Base-by-base conservation (phyloP, 164 flowering plant species). In the Tetrastigma voinierianum region DNA sequence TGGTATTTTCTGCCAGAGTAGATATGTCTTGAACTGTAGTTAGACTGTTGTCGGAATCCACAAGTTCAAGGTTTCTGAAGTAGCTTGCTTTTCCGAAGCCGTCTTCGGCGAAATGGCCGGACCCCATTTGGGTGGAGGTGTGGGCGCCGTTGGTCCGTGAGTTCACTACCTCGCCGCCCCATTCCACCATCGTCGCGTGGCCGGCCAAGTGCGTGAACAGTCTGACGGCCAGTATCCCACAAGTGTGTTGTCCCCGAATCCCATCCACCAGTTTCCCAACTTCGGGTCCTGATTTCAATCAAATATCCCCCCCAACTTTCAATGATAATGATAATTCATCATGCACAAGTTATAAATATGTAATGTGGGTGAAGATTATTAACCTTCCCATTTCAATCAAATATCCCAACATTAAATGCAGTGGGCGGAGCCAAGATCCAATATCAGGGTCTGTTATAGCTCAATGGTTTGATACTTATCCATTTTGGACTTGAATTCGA, bases 181-280 rank as follows among this genome's bases (percentile, higher is more conserved):
- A 82, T 48, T 77, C 75, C 1, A 82, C 67, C 76, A 74, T 75
- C 64, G 56, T 77, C 57, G 85, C 85, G 32, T 66, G 73, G 43
- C 55, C 48, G 16, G 70, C 45, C 9, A 79, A 70, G 66, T 73
- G 75, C 1, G 69, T 76, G 61, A 82, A 82, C 66, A 82, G 16
- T 59, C 63, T 10, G 77, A 52, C 56, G 85, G 85, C 85, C 81
- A 82, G 66, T 82, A 82, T n/a, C 85, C 85, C 4, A 79, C 78
- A 44, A 74, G 45, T 1, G 67, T 43, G 10, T 78, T 79, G 6
- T 69, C 54, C n/a, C 82, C 82, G 16, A 68, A 74, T 49, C 75
- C 74, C 13, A 82, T 78, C 85, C 85, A 82, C 85, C 85, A 82
- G 58, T 79, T 64, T 17, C 83, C 83, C 51, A 47, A 61, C 15